Evolutionary conservation across 306 rosid species (phyloP).

Genomic region (Quercus cerris): DNA sequence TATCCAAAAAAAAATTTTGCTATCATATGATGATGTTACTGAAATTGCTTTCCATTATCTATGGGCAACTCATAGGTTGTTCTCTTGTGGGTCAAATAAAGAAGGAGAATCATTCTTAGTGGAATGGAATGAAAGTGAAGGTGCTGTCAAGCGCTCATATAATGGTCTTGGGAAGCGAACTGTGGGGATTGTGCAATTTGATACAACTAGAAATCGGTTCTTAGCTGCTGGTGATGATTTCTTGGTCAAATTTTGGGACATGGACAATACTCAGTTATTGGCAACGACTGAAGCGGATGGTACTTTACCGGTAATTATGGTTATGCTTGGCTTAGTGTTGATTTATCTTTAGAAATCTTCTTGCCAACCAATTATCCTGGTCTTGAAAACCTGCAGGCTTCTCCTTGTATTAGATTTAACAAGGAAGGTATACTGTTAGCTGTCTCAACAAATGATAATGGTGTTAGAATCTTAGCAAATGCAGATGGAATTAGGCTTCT

Average conservation of each 20-base stretch:
- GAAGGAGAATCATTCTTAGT: slow-evolving; percentile 97
- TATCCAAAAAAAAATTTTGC: neutral
- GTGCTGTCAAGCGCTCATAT: slow-evolving; percentile 89
- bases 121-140: slow-evolving; percentile 99
- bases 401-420: slow-evolving; percentile 92
- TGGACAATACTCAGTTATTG: slow-evolving; percentile 69
- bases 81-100: slow-evolving; percentile 96
- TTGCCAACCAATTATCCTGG: slow-evolving; percentile 30
- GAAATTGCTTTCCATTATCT: slow-evolving; percentile 12
- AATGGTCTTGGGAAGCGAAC: slow-evolving; percentile 92
- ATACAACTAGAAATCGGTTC: slow-evolving; percentile 92
- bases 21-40: slow-evolving; percentile 12
- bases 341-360: slow-evolving; percentile 6
- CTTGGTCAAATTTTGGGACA: slow-evolving; percentile 92
- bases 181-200: slow-evolving; percentile 89
- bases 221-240: slow-evolving; percentile 94
- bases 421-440: slow-evolving; percentile 92
- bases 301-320: slow-evolving; percentile 69
- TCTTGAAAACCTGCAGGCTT: slow-evolving; percentile 60
- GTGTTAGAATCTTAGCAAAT: slow-evolving; percentile 87
- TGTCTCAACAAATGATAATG: slow-evolving; percentile 80
- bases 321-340: slow-evolving; percentile 2
- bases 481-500: slow-evolving; percentile 86
- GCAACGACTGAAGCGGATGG: slow-evolving; percentile 78
- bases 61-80: slow-evolving; percentile 54